A percentile compares a stretch with the other conserved stretches of the same genome.
Conservation (phyloP, 2,329 filamentous ascomycete genomes). For the Ramichloridium luteum region DNA sequence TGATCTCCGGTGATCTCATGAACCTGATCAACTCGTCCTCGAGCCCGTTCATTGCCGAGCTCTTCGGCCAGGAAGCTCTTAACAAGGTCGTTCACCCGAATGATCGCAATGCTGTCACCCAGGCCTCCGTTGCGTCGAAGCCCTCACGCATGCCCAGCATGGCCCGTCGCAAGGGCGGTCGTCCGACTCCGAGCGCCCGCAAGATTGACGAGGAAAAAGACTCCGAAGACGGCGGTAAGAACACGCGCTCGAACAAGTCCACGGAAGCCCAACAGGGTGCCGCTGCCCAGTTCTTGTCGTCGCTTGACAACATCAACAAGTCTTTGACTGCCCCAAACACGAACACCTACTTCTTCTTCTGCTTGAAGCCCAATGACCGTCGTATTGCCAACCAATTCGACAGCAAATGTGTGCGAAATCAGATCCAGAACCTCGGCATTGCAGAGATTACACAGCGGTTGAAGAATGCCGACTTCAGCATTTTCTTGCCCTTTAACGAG, state of each 20-base stretch:
- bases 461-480: slow-evolving; percentile 83
- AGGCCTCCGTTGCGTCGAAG: slow-evolving; percentile 92
- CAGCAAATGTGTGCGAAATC: slow-evolving; percentile 91
- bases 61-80: slow-evolving; percentile 92
- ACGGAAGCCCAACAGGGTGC: slow-evolving; percentile 62
- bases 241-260: slow-evolving; percentile 28
- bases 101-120: slow-evolving; percentile 81
- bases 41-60: slow-evolving; percentile 74
- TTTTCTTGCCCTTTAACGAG: slow-evolving; percentile 92
- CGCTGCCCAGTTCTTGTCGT: slow-evolving; percentile 79
- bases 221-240: slow-evolving; percentile 24
- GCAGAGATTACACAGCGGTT: slow-evolving; percentile 92
- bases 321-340: slow-evolving; percentile 70
- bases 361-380: slow-evolving; percentile 90
- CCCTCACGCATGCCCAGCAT: slow-evolving; percentile 87
- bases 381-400: slow-evolving; percentile 98
- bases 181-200: slow-evolving; percentile 29
- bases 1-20: slow-evolving; percentile 90
- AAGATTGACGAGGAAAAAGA: slow-evolving; percentile 35
- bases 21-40: slow-evolving; percentile 82
- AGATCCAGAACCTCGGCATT: slow-evolving; percentile 90
- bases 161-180: slow-evolving; percentile 62
- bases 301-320: slow-evolving; percentile 81
- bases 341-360: slow-evolving; percentile 94
- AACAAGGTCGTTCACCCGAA: slow-evolving; percentile 89